phyloP scores from a whole-genome alignment of 495 filamentous ascomycete genomes.

The Aspergillus nanangensis region DNA sequence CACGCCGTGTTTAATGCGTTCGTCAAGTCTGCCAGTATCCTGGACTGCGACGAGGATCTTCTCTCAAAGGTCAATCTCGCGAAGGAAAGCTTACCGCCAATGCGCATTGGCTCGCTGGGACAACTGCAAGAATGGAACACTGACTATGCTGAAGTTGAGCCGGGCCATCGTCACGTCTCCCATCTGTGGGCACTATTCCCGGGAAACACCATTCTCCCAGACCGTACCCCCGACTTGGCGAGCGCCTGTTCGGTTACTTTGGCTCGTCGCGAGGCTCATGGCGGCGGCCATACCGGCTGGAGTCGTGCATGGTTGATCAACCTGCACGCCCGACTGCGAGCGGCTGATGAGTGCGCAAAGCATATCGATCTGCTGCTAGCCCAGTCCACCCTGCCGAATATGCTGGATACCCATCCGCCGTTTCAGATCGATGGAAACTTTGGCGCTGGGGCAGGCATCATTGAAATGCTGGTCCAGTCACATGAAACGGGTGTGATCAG shows the following conservation, averaged over 20 bases:
- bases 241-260: slow-evolving; percentile 34
- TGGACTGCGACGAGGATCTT: slow-evolving; percentile 11
- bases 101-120: slow-evolving; percentile 33
- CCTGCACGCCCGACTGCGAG: slow-evolving; percentile 27
- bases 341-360: slow-evolving; percentile 26
- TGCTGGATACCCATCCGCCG: slow-evolving; percentile 39
- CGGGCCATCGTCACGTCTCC: slow-evolving; percentile 47
- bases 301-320: slow-evolving; percentile 46
- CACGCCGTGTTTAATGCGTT: slow-evolving; percentile 34
- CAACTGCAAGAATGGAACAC: slow-evolving; percentile 45
- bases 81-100: slow-evolving; percentile 21
- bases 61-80: slow-evolving; percentile 10
- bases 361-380: slow-evolving; percentile 34
- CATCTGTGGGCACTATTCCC: slow-evolving; percentile 42
- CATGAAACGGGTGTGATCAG: slow-evolving; percentile 39
- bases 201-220: slow-evolving; percentile 21
- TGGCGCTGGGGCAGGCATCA: slow-evolving; percentile 41
- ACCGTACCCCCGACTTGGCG: slow-evolving; percentile 21
- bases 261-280: slow-evolving; percentile 30
- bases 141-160: slow-evolving; percentile 43
- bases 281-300: slow-evolving; percentile 47
- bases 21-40: slow-evolving; percentile 2
- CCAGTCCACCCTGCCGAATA: slow-evolving; percentile 34
- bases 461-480: slow-evolving; percentile 49
- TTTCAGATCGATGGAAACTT: slow-evolving; percentile 55